Evolutionary conservation across 495 filamentous ascomycete genomes (phyloP), one percentile per base, ranked within the genome.

Genomic region (Tetracladium marchalianum): DNA sequence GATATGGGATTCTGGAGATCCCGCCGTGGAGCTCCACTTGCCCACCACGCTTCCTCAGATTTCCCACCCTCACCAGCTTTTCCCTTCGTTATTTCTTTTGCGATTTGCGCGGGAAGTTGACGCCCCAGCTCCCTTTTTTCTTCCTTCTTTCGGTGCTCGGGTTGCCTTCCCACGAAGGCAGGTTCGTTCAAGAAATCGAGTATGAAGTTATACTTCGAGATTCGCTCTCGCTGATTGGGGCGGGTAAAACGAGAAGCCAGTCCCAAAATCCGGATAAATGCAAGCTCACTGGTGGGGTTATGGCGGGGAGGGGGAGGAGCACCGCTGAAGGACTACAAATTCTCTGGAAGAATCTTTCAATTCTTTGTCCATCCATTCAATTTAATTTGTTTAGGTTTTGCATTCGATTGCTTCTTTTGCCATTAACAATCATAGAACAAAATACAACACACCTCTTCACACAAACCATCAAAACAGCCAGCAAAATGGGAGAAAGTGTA

Each of bases 211-310:
- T 27, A 32, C 11, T 31, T 39, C 12, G 16, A 22, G 31, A 42
- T 34, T 43, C 32, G 11, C 7, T 32, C 11, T 15, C 31, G 38
- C 16, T 37, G 31, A 49, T 49, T 49, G 46, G 46, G 17, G 46
- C 46, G 46, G 46, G 12, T 49, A 49, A 27, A n/a, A 27, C 7
- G 22, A 27, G 22, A 3, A 27, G 22, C 3, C 7, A 7, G 22
- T 27, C 7, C 22, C 3, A 27, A 27, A 27, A 7, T 43, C 39
- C 43, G 46, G 46, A 36, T 49, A 49, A 49, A 49, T 42, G 31
- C 15, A 15, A n/a, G 11, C n/a, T 11, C 24, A 11, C 32, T 37
- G 39, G 46, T 40, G 46, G 46, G 46, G 46, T 49, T 17, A 12
- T 16, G 41, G 11, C 11, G 35, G 7, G 46, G 35, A 33, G 39